Evolutionary conservation across 2,329 filamentous ascomycete species (phyloP).

Genomic region (Hypoxylon sp.): DNA sequence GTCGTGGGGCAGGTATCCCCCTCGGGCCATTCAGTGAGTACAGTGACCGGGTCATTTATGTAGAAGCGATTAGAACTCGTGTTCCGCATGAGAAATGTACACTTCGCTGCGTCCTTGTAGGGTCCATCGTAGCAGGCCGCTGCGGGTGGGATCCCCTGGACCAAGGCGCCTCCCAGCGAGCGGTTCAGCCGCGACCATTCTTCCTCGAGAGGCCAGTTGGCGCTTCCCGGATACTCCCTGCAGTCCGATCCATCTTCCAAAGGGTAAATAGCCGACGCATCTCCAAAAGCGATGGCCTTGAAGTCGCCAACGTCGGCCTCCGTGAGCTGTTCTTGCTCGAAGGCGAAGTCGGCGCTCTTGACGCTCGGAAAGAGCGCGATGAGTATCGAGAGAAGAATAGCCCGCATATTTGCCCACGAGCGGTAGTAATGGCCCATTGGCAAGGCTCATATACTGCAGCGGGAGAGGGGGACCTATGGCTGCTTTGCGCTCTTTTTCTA

Average conservation of each 20-base stretch:
- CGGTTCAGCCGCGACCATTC: conserved; percentile 54
- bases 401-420: conserved; percentile 35
- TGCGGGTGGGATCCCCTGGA: conserved; percentile 53
- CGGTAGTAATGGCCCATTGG: not conserved
- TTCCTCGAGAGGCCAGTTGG: conserved; percentile 51
- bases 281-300: conserved; percentile 51
- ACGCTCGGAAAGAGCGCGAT: conserved; percentile 28
- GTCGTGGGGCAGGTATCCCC: conserved; percentile 56
- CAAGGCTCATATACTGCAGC: conserved; percentile 4
- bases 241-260: conserved; percentile 50
- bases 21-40: conserved; percentile 55
- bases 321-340: conserved; percentile 51
- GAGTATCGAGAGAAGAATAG: conserved; percentile 6
- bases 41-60: conserved; percentile 55
- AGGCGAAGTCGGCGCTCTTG: conserved; percentile 46
- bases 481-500: conserved; percentile 25
- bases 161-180: conserved; percentile 53
- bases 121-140: conserved; percentile 55
- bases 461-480: not conserved
- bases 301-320: conserved; percentile 54
- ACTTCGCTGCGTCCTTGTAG: conserved; percentile 49
- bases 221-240: conserved; percentile 52
- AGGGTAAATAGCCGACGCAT: conserved; percentile 45
- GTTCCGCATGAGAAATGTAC: conserved; percentile 52
- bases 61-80: conserved; percentile 53